Evolutionary conservation across 2,329 filamentous ascomycete genomes (phyloP), one percentile per base, ranked within the genome.

Genomic region (Aspergillus hortae): DNA sequence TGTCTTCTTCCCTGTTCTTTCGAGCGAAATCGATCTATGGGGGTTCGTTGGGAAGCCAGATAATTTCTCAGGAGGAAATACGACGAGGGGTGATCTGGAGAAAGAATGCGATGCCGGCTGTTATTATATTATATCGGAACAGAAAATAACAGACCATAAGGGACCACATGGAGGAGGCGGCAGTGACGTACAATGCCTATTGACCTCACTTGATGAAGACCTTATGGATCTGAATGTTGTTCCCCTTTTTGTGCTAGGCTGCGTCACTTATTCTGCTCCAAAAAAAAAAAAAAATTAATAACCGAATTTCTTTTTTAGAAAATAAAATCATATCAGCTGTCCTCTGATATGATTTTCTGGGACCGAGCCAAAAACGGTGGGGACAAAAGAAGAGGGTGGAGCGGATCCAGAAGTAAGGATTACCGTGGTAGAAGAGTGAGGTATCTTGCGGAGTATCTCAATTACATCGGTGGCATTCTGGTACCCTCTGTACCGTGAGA

Each of bases 311-410:
- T 7, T 42, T 42, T 21, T 42, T 5, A 5, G 17, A 45, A 59
- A 53, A 19, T 23, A 35, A 43, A 14, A 32, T 46, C 32, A 19
- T 46, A 27, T 51, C 43, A 35, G 45, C 46, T 33, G 30, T 42
- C 45, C 45, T 44, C 48, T 36, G 48, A 46, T 38, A 40, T 58
- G 55, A 65, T 63, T 63, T 56, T 57, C 54, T 62, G 58, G 59
- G 51, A 55, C 50, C 44, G 45, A 50, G 47, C 51, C 44, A 45
- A 55, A 56, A 56, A 55, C 48, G 41, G 53, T 61, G 60, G 55
- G 48, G 58, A 49, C 36, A 36, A 44, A 46, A 48, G 51, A 49
- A 41, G 49, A 52, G 52, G 46, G 52, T 48, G 52, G 54, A 44
- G 48, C 44, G 43, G 48, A 49, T 49, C 53, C 53, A 45, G 47